Conservation (phyloP, 2,329 filamentous ascomycete species). For the Microdochium bolleyi region DNA sequence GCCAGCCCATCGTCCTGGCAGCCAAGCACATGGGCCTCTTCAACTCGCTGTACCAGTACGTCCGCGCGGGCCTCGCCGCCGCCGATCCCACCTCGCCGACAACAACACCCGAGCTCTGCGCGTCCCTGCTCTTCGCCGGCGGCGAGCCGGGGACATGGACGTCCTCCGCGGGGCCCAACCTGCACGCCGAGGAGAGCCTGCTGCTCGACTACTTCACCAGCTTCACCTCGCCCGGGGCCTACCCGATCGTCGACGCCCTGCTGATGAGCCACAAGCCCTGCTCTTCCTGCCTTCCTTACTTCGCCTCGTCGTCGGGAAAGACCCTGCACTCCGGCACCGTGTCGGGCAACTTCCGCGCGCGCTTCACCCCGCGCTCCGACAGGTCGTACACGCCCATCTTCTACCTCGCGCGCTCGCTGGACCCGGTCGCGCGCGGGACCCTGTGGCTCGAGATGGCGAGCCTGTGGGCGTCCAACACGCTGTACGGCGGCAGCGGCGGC, state of each 20-base stretch:
- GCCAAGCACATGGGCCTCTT: constrained; percentile 13
- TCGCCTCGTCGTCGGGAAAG: constrained; percentile 13
- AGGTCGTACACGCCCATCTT: constrained; percentile 19
- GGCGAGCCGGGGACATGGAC: constrained; percentile 19
- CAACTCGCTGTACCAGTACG: constrained; percentile 15
- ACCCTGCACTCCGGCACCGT: constrained; percentile 7
- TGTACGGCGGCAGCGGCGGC: constrained; percentile 4
- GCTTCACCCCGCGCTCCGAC: constrained; percentile 20
- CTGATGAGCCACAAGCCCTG: constrained; percentile 17
- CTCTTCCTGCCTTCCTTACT: constrained; percentile 17
- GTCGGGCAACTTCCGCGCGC: constrained; percentile 17
- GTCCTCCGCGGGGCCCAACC: constrained; percentile 5
- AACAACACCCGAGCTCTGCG: constrained; percentile 8
- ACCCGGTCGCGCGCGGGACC: constrained; percentile 6
- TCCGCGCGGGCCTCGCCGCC: constrained; percentile 12
- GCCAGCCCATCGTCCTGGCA: constrained; percentile 12
- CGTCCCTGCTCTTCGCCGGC: constrained; percentile 18
- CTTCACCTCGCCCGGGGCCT: constrained; percentile 20
- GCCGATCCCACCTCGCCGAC: not conserved
- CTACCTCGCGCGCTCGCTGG: constrained; percentile 15
- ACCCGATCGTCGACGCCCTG: constrained; percentile 20
- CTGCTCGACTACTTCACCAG: constrained; percentile 18
- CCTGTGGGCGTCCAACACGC: constrained; percentile 15
- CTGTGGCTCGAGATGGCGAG: constrained; percentile 16
- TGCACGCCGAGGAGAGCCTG: constrained; percentile 20